Base-by-base conservation (phyloP, 352 stramenopile species). In the Thalassiosira livingstoniorum region DNA sequence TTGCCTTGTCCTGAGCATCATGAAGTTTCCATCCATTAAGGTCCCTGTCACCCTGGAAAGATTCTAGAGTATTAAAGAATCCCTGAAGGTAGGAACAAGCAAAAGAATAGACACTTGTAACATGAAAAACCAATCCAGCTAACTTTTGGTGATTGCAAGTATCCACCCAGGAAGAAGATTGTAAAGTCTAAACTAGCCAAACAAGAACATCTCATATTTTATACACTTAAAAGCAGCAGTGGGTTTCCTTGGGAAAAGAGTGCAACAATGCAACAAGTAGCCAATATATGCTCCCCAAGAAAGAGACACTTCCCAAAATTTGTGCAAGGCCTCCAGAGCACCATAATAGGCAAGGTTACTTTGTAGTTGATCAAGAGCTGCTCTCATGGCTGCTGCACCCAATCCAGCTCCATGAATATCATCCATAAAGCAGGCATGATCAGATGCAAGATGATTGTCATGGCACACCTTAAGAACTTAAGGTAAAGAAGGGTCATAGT, bases 401-500 rank as follows among this genome's bases (percentile, higher is more conserved):
- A 45, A 32, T 0, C 15, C 43, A 0, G 32, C 32, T 25, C 47
- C 32, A 53, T 74, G 65, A 54, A 77, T 78, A 67, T 80, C 77
- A 66, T 85, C 76, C 0, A 84, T 64, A 66, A 63, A 84, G 18
- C 18, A 64, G 13, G 37, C 70, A 31, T 76, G 27, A 23, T 55
- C 11, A 15, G 63, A 68, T 21, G 77, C 77, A n/a, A 80, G 11
- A 34, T 85, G 62, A 2, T 70, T 70, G 35, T 85, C 77, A 55
- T 80, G 64, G 2, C 55, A 11, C 1, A 85, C 29, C 1, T 55
- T 13, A 5, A 83, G 5, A 1, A 83, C 76, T 32, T 69, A 13
- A 2, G 60, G 68, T 4, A 83, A 18, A 21, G 70, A 75, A 18
- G 67, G 60, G 25, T 83, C 60, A 54, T 86, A 90, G 15, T 71